Evolutionary conservation across 805 yeast species (phyloP).

Genomic region (Suhomyces kilbournensis): DNA sequence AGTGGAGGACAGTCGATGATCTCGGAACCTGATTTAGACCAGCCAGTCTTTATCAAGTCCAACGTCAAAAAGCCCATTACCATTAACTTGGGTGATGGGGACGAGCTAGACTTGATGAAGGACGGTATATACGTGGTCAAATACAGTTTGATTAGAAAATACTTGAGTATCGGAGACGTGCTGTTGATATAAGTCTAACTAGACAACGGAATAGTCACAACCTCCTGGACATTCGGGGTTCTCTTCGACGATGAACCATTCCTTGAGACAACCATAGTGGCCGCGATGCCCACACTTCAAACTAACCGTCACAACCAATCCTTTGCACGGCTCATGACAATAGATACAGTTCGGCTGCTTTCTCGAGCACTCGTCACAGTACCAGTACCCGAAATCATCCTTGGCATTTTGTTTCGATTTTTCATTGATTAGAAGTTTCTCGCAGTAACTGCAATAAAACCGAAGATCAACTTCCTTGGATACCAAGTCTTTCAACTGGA

Average conservation of each 20-base stretch:
- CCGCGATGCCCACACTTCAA: constrained; percentile 84
- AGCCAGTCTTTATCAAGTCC: constrained; percentile 67
- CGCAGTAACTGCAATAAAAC: constrained; percentile 62
- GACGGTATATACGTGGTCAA: constrained; percentile 77
- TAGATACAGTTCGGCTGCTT: constrained; percentile 68
- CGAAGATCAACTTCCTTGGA: constrained; percentile 35
- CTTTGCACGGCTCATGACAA: constrained; percentile 75
- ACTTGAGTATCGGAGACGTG: constrained; percentile 37
- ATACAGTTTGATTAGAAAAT: constrained; percentile 44
- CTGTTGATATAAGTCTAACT: constrained; percentile 24
- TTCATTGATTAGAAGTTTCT: constrained; percentile 59
- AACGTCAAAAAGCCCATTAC: constrained; percentile 20
- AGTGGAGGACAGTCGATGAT: constrained; percentile 66
- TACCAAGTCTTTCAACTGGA: constrained; percentile 29
- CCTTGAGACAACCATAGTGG: constrained; percentile 73
- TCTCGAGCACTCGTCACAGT: constrained; percentile 68
- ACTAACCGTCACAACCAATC: constrained; percentile 55
- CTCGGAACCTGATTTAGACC: constrained; percentile 69
- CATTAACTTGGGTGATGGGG: constrained; percentile 27
- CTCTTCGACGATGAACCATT: constrained; percentile 68
- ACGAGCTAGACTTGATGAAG: constrained; percentile 39
- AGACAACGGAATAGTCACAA: constrained; percentile 37
- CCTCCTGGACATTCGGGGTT: constrained; percentile 81
- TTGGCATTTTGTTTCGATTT: constrained; percentile 34
- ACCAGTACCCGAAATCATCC: constrained; percentile 69